Percentiles rank a stretch among this genome's conserved stretches.
These are phyloP conservation scores for Neonectria ditissima DNA, from an alignment of 2,329 filamentous ascomycete species.

Conservation along the genomic window DNA sequence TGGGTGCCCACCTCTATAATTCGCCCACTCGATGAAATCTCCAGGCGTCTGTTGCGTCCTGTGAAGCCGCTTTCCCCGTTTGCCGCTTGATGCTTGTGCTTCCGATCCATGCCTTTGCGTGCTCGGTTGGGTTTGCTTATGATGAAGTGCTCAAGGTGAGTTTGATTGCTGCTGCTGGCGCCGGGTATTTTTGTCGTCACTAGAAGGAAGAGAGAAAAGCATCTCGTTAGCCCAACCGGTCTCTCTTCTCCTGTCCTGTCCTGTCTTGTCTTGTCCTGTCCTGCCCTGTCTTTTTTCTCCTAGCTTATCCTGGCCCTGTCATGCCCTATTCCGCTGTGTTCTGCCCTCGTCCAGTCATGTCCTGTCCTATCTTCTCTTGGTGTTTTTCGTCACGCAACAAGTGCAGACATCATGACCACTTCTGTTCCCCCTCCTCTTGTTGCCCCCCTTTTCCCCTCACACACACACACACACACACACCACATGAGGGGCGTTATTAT, in stretches of 20 bases:
- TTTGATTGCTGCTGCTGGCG: conserved; percentile 2
- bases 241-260: conserved; percentile 1
- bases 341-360: background rate
- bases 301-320: background rate
- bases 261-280: background rate
- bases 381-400: background rate
- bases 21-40: background rate
- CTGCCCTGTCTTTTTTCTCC: background rate
- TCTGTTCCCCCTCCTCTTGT: conserved; percentile 2
- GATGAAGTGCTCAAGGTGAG: conserved; percentile 8
- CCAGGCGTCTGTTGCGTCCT: conserved; percentile 25
- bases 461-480: conserved; percentile 10
- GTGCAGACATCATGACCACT: conserved; percentile 2
- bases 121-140: conserved; percentile 3
- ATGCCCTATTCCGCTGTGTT: background rate
- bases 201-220: conserved; percentile 10
- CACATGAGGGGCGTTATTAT: background rate
- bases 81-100: conserved; percentile 31
- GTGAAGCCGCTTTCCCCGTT: conserved; percentile 34
- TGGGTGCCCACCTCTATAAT: background rate
- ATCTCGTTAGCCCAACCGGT: conserved; percentile 5
- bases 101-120: conserved; percentile 28
- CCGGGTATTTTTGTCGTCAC: conserved; percentile 7
- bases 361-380: background rate
- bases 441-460: conserved; percentile 11